Percentiles rank a stretch among this genome's conserved stretches.
Evolutionary conservation across 2,329 filamentous ascomycete genomes (phyloP).

Genomic region (Pseudogymnoascus sp.): DNA sequence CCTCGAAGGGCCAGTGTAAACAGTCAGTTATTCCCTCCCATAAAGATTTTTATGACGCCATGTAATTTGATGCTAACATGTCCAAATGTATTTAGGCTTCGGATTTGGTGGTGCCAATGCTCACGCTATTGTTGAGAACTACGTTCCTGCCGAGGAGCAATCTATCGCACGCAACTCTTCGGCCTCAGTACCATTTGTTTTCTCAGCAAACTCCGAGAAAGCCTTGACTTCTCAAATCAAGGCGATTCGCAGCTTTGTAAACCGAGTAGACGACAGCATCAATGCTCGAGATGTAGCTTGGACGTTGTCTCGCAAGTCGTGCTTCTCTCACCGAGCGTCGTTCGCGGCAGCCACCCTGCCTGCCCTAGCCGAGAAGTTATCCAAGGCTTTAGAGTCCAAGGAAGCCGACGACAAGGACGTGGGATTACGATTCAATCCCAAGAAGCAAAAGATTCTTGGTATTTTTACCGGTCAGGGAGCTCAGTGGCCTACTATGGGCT

Average conservation of each 20-base stretch:
- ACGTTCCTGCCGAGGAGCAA: constrained; percentile 35
- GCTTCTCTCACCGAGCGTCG: background rate
- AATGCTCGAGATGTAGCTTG: background rate
- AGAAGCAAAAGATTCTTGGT: constrained; percentile 15
- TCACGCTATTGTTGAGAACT: constrained; percentile 35
- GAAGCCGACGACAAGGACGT: background rate
- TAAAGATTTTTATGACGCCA: background rate
- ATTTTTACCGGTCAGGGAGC: constrained; percentile 26
- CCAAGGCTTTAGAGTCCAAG: background rate
- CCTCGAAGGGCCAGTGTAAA: constrained; percentile 24
- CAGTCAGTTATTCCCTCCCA: background rate
- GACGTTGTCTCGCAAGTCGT: background rate
- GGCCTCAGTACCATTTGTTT: constrained; percentile 15
- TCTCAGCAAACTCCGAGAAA: constrained; percentile 20
- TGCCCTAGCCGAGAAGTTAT: constrained; percentile 14
- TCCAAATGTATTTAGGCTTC: constrained; percentile 20
- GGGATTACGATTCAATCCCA: background rate
- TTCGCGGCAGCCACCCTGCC: constrained; percentile 13
- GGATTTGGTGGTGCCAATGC: constrained; percentile 43
- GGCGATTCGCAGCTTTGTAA: background rate
- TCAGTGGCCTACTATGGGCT: constrained; percentile 23
- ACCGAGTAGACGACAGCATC: background rate
- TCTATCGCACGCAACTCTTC: constrained; percentile 28
- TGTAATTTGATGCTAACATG: background rate
- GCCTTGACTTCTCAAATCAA: background rate